These are phyloP conservation scores for Anthracocystis panici-leucophaei DNA, from an alignment of 1,284 basidiomycete species.

Conservation along the genomic window DNA sequence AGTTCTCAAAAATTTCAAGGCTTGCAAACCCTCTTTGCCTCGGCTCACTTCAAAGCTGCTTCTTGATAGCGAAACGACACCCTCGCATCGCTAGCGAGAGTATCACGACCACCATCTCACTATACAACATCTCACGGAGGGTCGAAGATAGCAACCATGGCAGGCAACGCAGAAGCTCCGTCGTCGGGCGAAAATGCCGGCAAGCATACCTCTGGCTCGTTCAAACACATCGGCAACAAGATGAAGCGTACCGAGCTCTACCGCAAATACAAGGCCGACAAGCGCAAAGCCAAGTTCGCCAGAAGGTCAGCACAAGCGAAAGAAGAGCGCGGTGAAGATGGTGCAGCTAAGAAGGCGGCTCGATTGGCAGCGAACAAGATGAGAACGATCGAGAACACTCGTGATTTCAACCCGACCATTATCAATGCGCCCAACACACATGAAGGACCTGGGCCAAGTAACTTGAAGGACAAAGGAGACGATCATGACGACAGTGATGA, in stretches of 20 bases:
- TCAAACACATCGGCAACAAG: constrained; percentile 70
- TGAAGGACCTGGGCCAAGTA: constrained; percentile 71
- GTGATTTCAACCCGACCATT: constrained; percentile 87
- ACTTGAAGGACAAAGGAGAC: constrained; percentile 5
- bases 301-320: constrained; percentile 76
- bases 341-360: constrained; percentile 79
- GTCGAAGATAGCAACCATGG: constrained; percentile 7
- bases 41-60: not conserved
- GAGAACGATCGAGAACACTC: constrained; percentile 90
- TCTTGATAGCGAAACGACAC: not conserved
- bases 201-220: constrained; percentile 44
- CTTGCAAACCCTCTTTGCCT: constrained; percentile 3
- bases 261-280: constrained; percentile 80
- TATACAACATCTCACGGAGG: not conserved
- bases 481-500: constrained; percentile 8
- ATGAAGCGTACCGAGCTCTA: constrained; percentile 68
- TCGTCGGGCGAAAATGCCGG: constrained; percentile 16
- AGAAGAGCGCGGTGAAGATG: constrained; percentile 74
- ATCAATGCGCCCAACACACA: constrained; percentile 68
- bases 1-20: constrained; percentile 21
- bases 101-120: not conserved
- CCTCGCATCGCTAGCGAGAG: not conserved
- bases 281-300: constrained; percentile 83
- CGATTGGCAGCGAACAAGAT: constrained; percentile 85
- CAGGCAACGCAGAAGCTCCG: constrained; percentile 20